phyloP scores from a whole-genome alignment of 805 yeast species.

The Nakazawaea pomicola region DNA sequence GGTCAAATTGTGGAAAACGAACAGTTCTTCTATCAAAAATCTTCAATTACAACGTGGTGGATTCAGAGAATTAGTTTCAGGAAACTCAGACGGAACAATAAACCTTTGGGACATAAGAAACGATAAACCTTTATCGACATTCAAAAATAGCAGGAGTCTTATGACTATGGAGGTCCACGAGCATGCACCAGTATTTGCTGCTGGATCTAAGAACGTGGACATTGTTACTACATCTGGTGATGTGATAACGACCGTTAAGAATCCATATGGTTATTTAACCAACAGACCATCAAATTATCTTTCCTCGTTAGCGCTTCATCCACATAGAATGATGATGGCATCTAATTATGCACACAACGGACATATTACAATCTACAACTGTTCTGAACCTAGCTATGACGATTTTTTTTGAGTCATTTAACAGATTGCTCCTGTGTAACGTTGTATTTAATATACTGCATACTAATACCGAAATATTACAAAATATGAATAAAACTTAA shows the following conservation, averaged over 20 bases:
- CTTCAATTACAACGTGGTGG: constrained; percentile 98
- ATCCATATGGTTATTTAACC: constrained; percentile 40
- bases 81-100: constrained; percentile 75
- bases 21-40: constrained; percentile 53
- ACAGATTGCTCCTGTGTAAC: too few species aligned
- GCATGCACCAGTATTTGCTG: constrained; percentile 91
- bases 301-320: constrained; percentile 74
- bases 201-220: constrained; percentile 76
- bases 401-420: constrained; percentile 1
- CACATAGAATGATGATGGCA: constrained; percentile 92
- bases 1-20: constrained; percentile 76
- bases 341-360: constrained; percentile 78
- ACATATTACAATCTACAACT: constrained; percentile 57
- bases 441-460: too few species aligned
- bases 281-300: constrained; percentile 48
- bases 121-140: constrained; percentile 64
- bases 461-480: background rate
- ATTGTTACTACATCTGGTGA: constrained; percentile 87
- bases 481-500: background rate
- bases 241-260: constrained; percentile 55
- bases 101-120: constrained; percentile 88
- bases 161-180: constrained; percentile 83
- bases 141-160: constrained; percentile 49
- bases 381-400: constrained; percentile 27
- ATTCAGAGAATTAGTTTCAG: constrained; percentile 80